Evolutionary conservation across 2,329 filamentous ascomycete species (phyloP).

Genomic region (Cladophialophora exuberans): DNA sequence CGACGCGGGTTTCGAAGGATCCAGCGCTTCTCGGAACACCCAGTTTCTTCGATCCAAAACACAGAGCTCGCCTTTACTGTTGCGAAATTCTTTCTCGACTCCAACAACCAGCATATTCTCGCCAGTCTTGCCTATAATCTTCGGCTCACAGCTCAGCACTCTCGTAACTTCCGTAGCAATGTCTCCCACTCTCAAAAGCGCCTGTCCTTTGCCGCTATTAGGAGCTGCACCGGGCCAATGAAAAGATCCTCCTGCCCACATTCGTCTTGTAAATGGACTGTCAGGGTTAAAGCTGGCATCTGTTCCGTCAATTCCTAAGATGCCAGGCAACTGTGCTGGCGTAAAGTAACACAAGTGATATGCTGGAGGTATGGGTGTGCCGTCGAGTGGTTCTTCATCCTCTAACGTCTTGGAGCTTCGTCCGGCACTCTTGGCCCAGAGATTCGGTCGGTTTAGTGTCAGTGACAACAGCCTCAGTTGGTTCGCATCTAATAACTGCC

Average conservation of each 20-base stretch:
- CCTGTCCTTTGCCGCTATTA: slow-evolving; percentile 30
- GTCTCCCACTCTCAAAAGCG: slow-evolving; percentile 58
- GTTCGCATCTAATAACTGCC: slow-evolving; percentile 63
- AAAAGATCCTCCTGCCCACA: slow-evolving; percentile 70
- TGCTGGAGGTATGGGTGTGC: slow-evolving; percentile 59
- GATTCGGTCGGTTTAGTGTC: slow-evolving; percentile 56
- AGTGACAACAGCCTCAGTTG: slow-evolving; percentile 65
- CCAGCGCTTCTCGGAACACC: slow-evolving; percentile 48
- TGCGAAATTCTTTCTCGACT: slow-evolving; percentile 63
- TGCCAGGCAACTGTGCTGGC: slow-evolving; percentile 56
- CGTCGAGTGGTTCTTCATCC: slow-evolving; percentile 41
- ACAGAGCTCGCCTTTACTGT: slow-evolving; percentile 47
- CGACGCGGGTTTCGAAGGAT: slow-evolving; percentile 23
- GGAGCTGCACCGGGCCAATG: slow-evolving; percentile 47
- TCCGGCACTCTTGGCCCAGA: slow-evolving; percentile 44
- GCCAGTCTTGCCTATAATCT: slow-evolving; percentile 57
- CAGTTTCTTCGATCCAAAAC: slow-evolving; percentile 60
- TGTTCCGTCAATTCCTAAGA: slow-evolving; percentile 63
- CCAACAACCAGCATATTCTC: slow-evolving; percentile 68
- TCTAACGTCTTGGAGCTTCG: slow-evolving; percentile 42
- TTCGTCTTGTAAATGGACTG: slow-evolving; percentile 63
- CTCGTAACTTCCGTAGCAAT: slow-evolving; percentile 60
- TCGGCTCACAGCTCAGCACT: slow-evolving; percentile 58
- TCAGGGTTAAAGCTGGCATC: slow-evolving; percentile 64
- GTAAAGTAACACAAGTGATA: slow-evolving; percentile 70